A percentile compares a stretch with the other conserved stretches of the same genome.
phyloP scores from a whole-genome alignment of 208 protist species.

The Leishmania mexicana region DNA sequence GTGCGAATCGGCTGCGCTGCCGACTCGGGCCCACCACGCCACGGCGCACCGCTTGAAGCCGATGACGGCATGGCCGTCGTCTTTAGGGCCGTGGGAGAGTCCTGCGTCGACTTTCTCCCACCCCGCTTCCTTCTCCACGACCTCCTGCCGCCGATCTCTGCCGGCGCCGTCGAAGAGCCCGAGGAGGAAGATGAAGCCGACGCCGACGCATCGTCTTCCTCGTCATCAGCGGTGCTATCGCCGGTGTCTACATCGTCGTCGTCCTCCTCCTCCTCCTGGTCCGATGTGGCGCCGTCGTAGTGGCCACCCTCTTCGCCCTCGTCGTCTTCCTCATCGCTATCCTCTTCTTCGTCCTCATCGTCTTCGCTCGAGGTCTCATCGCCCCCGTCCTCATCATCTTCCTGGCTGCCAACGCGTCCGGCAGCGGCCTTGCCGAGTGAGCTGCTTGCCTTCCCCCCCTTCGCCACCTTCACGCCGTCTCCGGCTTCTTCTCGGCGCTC shows the following conservation, averaged over 20 bases:
- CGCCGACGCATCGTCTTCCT: constrained; percentile 16
- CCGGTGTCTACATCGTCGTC: constrained; percentile 25
- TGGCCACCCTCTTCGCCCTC: constrained; percentile 33
- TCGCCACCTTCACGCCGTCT: background rate
- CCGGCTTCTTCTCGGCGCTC: background rate
- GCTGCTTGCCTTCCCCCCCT: background rate
- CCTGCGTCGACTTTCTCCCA: background rate
- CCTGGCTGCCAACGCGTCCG: constrained; percentile 6
- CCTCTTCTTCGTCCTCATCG: constrained; percentile 20
- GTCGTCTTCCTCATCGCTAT: constrained; percentile 19
- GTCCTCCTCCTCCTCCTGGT: constrained; percentile 14
- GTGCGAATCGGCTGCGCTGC: constrained; percentile 37
- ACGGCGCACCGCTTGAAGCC: background rate
- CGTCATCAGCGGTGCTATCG: constrained; percentile 20
- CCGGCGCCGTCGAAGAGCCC: background rate
- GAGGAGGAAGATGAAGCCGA: constrained; percentile 2
- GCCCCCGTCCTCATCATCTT: constrained; percentile 21
- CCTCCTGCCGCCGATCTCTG: background rate
- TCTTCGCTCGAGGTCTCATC: constrained; percentile 22
- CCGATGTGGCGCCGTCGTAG: constrained; percentile 9
- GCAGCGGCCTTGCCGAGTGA: constrained; percentile 12
- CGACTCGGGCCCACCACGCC: background rate
- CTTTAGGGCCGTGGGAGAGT: background rate
- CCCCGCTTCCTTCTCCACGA: background rate
- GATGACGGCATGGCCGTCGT: background rate